phyloP scores from a whole-genome alignment of 2,329 filamentous ascomycete genomes.

The Botryotinia globosa region DNA sequence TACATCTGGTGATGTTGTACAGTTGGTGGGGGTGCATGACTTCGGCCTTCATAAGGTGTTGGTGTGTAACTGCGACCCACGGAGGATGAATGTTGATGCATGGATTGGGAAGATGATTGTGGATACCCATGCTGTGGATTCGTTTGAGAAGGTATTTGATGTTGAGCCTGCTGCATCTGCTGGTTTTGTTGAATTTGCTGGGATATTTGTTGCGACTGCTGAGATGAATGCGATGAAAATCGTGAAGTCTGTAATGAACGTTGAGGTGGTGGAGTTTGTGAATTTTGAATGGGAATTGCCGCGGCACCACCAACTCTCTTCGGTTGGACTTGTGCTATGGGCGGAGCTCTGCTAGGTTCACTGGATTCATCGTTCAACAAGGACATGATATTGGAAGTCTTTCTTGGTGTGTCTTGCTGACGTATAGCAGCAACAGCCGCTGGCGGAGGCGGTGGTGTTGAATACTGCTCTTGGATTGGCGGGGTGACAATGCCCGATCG shows the following conservation, averaged over 20 bases:
- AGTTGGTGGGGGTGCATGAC: slow-evolving; percentile 43
- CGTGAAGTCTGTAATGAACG: slow-evolving; percentile 37
- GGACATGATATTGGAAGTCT: slow-evolving; percentile 62
- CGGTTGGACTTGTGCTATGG: slow-evolving; percentile 33
- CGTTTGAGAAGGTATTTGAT: slow-evolving; percentile 47
- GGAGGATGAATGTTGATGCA: slow-evolving; percentile 49
- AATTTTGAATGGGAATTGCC: slow-evolving; percentile 29
- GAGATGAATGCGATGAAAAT: slow-evolving; percentile 40
- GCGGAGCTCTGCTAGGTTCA: slow-evolving; percentile 38
- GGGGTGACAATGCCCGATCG: slow-evolving; percentile 34
- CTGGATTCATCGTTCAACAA: slow-evolving; percentile 55
- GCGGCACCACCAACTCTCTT: slow-evolving; percentile 21
- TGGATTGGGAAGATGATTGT: slow-evolving; percentile 46
- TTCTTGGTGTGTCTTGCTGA: slow-evolving; percentile 49
- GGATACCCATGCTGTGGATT: slow-evolving; percentile 44
- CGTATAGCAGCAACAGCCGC: slow-evolving; percentile 44
- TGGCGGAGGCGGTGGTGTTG: slow-evolving; percentile 26
- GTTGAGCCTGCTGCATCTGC: slow-evolving; percentile 39
- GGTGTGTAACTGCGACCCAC: slow-evolving; percentile 37
- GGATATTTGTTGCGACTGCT: slow-evolving; percentile 13
- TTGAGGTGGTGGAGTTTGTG: slow-evolving; percentile 31
- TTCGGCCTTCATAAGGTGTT: slow-evolving; percentile 33
- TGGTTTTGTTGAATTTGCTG: slow-evolving; percentile 26
- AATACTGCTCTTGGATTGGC: slow-evolving; percentile 31
- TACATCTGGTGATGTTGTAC: slow-evolving; percentile 39